phyloP scores from a whole-genome alignment of 768 basidiomycete genomes.

The Boletus fagicola region DNA sequence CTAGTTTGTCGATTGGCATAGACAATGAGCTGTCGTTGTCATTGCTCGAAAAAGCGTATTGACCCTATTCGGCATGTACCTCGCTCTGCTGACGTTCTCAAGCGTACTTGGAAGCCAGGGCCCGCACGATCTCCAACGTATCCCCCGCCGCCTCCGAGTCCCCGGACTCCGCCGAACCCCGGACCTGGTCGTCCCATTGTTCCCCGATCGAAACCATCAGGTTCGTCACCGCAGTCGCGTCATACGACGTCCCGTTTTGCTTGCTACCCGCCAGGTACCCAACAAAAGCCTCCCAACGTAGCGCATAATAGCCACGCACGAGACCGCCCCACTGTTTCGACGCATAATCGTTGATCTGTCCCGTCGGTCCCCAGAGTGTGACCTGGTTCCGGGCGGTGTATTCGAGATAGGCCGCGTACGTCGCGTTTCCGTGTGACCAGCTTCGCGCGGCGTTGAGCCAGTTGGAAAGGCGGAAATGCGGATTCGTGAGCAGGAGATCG shows the following conservation, averaged over 20 bases:
- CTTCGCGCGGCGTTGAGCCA: constrained; percentile 37
- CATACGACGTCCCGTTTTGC: constrained; percentile 28
- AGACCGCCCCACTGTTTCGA: constrained; percentile 45
- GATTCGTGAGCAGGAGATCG: constrained; percentile 31
- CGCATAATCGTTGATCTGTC: constrained; percentile 43
- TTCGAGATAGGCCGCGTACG: constrained; percentile 37
- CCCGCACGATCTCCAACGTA: constrained; percentile 20
- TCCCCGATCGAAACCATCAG: constrained; percentile 36
- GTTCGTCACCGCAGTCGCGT: constrained; percentile 23
- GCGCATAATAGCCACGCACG: constrained; percentile 36
- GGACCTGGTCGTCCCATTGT: constrained; percentile 28
- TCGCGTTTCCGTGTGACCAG: constrained; percentile 30
- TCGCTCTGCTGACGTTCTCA: background rate
- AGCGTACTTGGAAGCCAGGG: constrained; percentile 14
- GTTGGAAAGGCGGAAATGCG: constrained; percentile 33
- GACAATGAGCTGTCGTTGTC: background rate
- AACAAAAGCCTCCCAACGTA: constrained; percentile 38
- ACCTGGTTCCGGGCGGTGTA: constrained; percentile 43
- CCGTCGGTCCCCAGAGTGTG: constrained; percentile 43
- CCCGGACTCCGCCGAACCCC: constrained; percentile 4
- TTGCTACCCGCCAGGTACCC: constrained; percentile 33
- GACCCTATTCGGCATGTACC: too few species aligned
- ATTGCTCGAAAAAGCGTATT: background rate
- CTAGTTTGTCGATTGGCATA: background rate
- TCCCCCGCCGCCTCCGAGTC: constrained; percentile 22